A percentile compares a stretch with the other conserved stretches of the same genome.
Evolutionary conservation across 352 stramenopile species (phyloP).

Genomic region (Phytopythium oedochilum): DNA sequence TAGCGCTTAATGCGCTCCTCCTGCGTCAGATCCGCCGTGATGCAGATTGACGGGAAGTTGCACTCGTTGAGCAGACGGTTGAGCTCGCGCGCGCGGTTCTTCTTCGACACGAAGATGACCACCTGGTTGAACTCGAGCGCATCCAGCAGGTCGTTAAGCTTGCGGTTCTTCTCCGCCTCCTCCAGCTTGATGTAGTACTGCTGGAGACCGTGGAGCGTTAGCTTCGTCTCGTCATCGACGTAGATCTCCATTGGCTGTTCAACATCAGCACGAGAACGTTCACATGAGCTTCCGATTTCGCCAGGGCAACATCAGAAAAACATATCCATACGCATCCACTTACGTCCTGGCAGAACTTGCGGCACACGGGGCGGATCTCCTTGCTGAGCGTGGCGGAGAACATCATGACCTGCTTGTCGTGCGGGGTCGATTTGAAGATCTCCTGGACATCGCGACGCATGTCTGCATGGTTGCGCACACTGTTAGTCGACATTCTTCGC

Average conservation of each 20-base stretch:
- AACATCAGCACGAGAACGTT: not conserved
- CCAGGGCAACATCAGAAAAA: not conserved
- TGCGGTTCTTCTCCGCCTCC: slow-evolving; percentile 99
- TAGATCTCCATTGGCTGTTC: slow-evolving; percentile 98
- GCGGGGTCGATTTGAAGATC: slow-evolving; percentile 98
- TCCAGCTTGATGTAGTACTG: slow-evolving; percentile 99
- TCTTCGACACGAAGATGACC: slow-evolving; percentile 98
- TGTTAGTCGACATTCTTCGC: not conserved
- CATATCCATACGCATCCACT: slow-evolving; percentile 17
- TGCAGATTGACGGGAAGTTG: slow-evolving; percentile 99
- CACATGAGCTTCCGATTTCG: not conserved
- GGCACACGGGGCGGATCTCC: slow-evolving; percentile 98
- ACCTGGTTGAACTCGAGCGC: slow-evolving; percentile 99
- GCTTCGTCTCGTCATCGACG: slow-evolving; percentile 99
- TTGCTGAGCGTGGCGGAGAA: slow-evolving; percentile 99
- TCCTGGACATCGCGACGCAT: slow-evolving; percentile 99
- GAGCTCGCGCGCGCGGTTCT: slow-evolving; percentile 96
- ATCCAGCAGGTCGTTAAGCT: slow-evolving; percentile 99
- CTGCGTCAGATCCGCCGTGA: slow-evolving; percentile 97
- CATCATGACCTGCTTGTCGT: slow-evolving; percentile 99
- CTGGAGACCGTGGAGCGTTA: slow-evolving; percentile 99
- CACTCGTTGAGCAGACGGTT: slow-evolving; percentile 98
- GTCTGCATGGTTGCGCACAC: slow-evolving; percentile 42
- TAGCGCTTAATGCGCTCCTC: slow-evolving; percentile 98
- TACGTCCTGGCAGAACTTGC: slow-evolving; percentile 99